Evolutionary conservation across 2,329 filamentous ascomycete genomes (phyloP).

Genomic region (Paecilomyces sp.): DNA sequence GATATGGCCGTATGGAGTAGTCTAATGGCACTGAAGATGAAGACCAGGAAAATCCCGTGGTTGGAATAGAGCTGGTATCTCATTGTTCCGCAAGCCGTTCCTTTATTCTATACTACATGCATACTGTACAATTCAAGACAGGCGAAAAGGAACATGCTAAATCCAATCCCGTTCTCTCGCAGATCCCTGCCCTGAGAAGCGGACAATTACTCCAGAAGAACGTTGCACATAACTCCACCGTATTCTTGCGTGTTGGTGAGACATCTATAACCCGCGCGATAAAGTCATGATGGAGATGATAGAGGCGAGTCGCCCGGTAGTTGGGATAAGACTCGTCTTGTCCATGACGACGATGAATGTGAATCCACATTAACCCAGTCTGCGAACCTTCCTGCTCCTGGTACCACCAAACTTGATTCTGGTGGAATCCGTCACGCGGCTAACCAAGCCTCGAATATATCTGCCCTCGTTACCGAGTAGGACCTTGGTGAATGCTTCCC

Average conservation of each 20-base stretch:
- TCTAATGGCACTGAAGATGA: background rate
- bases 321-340: background rate
- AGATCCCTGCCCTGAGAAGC: background rate
- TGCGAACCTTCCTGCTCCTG: slow-evolving; percentile 74
- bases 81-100: background rate
- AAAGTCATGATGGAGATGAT: background rate
- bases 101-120: slow-evolving; percentile 6
- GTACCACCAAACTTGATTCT: slow-evolving; percentile 94
- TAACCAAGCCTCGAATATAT: slow-evolving; percentile 65
- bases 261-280: background rate
- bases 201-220: background rate
- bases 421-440: slow-evolving; percentile 75
- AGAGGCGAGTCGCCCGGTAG: background rate
- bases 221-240: background rate
- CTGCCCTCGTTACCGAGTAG: slow-evolving; percentile 79
- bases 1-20: background rate
- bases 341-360: slow-evolving; percentile 1
- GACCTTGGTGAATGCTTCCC: slow-evolving; percentile 86
- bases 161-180: background rate
- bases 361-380: slow-evolving; percentile 53
- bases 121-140: slow-evolving; percentile 15
- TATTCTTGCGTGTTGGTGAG: background rate
- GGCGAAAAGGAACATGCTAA: background rate
- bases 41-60: background rate
- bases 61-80: background rate